phyloP scores from a whole-genome alignment of 345 rosid species.

The Euclidium syriacum region DNA sequence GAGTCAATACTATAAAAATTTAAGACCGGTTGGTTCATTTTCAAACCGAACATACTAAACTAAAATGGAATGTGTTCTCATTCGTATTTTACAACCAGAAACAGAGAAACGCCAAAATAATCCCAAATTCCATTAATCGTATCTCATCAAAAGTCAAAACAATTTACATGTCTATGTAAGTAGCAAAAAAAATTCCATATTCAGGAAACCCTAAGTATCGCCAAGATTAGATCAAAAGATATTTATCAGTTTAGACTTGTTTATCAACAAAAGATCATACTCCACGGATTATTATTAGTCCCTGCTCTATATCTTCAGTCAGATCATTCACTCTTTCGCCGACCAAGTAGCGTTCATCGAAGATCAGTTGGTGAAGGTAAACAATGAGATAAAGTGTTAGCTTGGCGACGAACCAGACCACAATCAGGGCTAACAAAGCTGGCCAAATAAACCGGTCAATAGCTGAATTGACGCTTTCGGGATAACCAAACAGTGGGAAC shows the following conservation, averaged over 20 bases:
- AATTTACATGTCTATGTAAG: neutral
- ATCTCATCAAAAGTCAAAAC: neutral
- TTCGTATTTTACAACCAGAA: no score
- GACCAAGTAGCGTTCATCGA: constrained; percentile 21
- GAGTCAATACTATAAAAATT: no score
- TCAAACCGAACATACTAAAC: no score
- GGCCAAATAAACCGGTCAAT: constrained; percentile 17
- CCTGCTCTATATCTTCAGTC: neutral
- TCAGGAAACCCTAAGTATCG: neutral
- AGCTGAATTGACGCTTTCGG: neutral
- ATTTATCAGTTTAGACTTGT: neutral
- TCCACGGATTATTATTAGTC: neutral
- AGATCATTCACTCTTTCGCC: constrained; percentile 18
- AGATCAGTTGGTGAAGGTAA: constrained; percentile 15
- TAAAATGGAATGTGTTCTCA: no score
- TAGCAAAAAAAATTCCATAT: neutral
- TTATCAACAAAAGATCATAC: neutral
- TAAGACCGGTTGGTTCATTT: no score
- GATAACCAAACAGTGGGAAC: constrained; percentile 16
- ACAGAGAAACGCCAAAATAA: neutral
- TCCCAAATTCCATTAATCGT: no score
- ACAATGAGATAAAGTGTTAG: constrained; percentile 1
- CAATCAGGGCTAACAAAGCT: neutral
- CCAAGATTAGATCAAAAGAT: no score
- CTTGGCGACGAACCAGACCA: constrained; percentile 1